Conservation (phyloP, 371 early-diverging fungal species). For the Mucor irregularis region DNA sequence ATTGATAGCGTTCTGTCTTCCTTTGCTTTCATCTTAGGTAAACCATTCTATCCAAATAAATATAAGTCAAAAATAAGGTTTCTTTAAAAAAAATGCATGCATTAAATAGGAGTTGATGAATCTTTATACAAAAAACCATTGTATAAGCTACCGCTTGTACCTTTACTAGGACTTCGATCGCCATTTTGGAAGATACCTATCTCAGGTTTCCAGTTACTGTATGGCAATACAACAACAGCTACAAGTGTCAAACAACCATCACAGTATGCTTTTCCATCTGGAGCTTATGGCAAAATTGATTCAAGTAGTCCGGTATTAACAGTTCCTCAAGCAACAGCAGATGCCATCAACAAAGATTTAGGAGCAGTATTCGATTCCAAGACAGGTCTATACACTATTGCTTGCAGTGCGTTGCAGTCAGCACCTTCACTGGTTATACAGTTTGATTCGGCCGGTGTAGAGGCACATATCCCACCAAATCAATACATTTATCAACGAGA, state of each 20-base stretch:
- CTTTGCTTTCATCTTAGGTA: conserved; percentile 16
- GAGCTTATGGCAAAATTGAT: conserved; percentile 20
- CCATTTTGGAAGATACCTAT: conserved; percentile 40
- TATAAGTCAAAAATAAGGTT: neutral
- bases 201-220: conserved; percentile 9
- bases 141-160: conserved; percentile 19
- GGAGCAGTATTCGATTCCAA: conserved; percentile 20
- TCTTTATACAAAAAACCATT: conserved; percentile 23
- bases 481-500: conserved; percentile 25
- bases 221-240: neutral
- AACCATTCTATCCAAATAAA: neutral
- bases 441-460: conserved; percentile 15
- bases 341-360: conserved; percentile 19
- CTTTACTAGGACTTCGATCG: conserved; percentile 9
- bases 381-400: conserved; percentile 18
- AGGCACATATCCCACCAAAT: conserved; percentile 26
- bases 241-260: too few relatives aligned
- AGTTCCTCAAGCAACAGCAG: conserved; percentile 20
- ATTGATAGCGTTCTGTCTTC: neutral
- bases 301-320: conserved; percentile 28
- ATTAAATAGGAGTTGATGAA: conserved; percentile 20
- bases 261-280: neutral
- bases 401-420: conserved; percentile 14
- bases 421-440: conserved; percentile 21
- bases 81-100: neutral